These are phyloP conservation scores for Nannochloropsis salina DNA, from an alignment of 108 stramenopile genomes.

Conservation along the genomic window DNA sequence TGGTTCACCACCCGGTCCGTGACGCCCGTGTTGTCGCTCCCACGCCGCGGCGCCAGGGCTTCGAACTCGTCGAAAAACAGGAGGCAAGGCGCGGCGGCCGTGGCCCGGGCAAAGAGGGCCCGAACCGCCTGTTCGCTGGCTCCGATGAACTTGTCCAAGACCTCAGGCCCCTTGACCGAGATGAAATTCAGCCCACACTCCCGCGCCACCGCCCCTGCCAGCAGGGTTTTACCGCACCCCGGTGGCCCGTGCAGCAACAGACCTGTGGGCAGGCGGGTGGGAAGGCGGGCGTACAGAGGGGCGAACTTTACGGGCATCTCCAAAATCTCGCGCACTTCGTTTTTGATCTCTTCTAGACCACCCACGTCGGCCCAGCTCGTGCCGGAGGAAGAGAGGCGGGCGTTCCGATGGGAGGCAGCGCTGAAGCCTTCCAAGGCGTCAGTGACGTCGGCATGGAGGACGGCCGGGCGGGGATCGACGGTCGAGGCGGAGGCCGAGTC, in stretches of 20 bases:
- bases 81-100: constrained; percentile 75
- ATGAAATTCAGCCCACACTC: constrained; percentile 73
- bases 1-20: constrained; percentile 97
- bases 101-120: constrained; percentile 75
- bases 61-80: constrained; percentile 95
- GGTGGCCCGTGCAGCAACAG: constrained; percentile 91
- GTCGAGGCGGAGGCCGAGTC: not conserved
- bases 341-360: constrained; percentile 44
- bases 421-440: constrained; percentile 41
- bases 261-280: constrained; percentile 74
- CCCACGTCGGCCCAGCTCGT: constrained; percentile 55
- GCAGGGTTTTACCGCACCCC: constrained; percentile 78
- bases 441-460: constrained; percentile 29
- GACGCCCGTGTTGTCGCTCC: constrained; percentile 88
- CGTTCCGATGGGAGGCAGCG: constrained; percentile 38
- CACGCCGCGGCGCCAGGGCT: constrained; percentile 80
- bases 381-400: constrained; percentile 12
- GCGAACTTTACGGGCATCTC: constrained; percentile 50
- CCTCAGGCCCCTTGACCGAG: constrained; percentile 80
- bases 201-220: constrained; percentile 79
- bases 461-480: not conserved
- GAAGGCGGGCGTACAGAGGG: constrained; percentile 40
- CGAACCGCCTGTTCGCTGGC: constrained; percentile 92
- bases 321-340: constrained; percentile 43
- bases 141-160: constrained; percentile 95